These are phyloP conservation scores for Toxicodendron radicans DNA, from an alignment of 345 rosid species.

Conservation along the genomic window DNA sequence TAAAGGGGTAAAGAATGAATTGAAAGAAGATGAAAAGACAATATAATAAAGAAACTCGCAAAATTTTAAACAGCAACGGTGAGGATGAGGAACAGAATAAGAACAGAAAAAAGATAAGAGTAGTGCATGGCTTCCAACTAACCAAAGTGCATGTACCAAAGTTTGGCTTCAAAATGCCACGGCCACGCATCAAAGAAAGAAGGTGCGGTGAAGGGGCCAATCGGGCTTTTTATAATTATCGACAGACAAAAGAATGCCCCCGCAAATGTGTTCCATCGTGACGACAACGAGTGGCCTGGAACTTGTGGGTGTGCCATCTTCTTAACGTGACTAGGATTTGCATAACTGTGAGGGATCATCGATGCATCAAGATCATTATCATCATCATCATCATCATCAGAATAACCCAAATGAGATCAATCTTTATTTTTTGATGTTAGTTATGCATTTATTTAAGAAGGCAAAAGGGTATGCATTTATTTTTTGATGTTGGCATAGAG, in stretches of 20 bases:
- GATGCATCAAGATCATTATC: neutral
- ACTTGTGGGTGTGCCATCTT: conserved; percentile 16
- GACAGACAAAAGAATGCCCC: conserved; percentile 21
- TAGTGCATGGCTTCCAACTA: conserved; percentile 22
- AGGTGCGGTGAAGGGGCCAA: conserved; percentile 18
- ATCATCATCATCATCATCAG: neutral
- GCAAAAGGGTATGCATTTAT: neutral
- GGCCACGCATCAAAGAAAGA: neutral
- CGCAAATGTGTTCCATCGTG: conserved; percentile 10
- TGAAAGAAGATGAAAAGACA: no score
- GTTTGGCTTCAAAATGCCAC: conserved; percentile 1
- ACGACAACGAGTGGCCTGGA: neutral
- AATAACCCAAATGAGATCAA: neutral
- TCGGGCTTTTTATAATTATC: conserved; percentile 1
- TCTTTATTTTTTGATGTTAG: conserved; percentile 10
- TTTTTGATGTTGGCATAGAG: neutral
- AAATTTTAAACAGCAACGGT: neutral
- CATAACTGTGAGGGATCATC: conserved; percentile 11
- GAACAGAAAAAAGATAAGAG: conserved; percentile 7
- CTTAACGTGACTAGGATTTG: conserved; percentile 29
- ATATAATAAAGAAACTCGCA: no score
- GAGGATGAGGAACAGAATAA: neutral
- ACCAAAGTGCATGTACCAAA: conserved; percentile 34
- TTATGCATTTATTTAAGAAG: no score
- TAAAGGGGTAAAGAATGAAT: conserved; percentile 10